These are phyloP conservation scores for Colletotrichum lentis DNA, from an alignment of 2,329 filamentous ascomycete genomes.

Conservation along the genomic window DNA sequence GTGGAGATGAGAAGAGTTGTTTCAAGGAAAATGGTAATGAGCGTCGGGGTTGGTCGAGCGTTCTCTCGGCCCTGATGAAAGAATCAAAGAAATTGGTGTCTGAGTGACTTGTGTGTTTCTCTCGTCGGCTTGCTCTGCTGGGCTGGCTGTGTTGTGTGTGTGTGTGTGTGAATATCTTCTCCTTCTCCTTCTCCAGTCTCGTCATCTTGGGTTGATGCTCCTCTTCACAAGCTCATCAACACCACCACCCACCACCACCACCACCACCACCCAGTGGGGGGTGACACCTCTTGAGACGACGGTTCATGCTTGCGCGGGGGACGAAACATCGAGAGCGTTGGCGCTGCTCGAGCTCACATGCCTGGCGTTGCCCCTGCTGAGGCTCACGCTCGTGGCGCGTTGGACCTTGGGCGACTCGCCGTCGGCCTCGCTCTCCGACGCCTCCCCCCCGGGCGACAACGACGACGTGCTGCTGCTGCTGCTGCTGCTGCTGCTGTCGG, in stretches of 20 bases:
- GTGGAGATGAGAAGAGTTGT: slow-evolving; percentile 22
- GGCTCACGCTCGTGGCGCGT: slow-evolving; percentile 75
- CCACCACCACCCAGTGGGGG: no score
- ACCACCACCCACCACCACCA: slow-evolving; percentile 2
- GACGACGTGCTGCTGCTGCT: slow-evolving; percentile 41
- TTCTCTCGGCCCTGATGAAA: not conserved
- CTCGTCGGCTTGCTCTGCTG: slow-evolving; percentile 23
- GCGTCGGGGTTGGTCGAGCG: slow-evolving; percentile 17
- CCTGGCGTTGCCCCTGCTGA: slow-evolving; percentile 70
- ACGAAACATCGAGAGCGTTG: slow-evolving; percentile 73
- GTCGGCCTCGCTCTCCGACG: slow-evolving; percentile 45
- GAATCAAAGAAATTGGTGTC: slow-evolving; percentile 12
- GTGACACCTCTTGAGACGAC: slow-evolving; percentile 8
- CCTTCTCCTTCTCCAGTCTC: not conserved
- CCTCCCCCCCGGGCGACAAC: slow-evolving; percentile 41
- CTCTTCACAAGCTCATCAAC: slow-evolving; percentile 7
- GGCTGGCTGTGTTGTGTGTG: slow-evolving; percentile 22
- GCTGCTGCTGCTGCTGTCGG: slow-evolving; percentile 33
- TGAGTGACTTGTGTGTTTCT: slow-evolving; percentile 23
- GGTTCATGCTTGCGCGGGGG: slow-evolving; percentile 63
- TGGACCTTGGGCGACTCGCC: slow-evolving; percentile 56
- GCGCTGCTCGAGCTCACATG: slow-evolving; percentile 82
- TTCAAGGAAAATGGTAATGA: slow-evolving; percentile 32
- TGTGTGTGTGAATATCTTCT: no score
- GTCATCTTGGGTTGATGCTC: slow-evolving; percentile 10